Percentiles rank a stretch among this genome's conserved stretches.
phyloP scores from a whole-genome alignment of 352 stramenopile genomes.

The Pythium pyrilobum region DNA sequence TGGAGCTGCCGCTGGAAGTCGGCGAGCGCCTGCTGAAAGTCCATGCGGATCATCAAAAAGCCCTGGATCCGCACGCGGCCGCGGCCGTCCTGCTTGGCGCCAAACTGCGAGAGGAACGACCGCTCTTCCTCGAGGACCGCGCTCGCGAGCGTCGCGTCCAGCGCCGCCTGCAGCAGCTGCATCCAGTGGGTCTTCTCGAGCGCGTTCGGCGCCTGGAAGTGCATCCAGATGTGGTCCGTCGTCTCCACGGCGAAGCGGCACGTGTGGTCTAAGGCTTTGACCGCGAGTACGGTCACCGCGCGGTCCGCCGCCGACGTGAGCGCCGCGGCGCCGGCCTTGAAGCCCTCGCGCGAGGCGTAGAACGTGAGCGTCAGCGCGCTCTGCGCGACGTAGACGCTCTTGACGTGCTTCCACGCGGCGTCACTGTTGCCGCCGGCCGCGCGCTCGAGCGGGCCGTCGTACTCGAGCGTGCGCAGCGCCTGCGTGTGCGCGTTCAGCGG shows the following conservation, averaged over 20 bases:
- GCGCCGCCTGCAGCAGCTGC: slow-evolving; percentile 23
- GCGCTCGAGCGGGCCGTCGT: slow-evolving; percentile 14
- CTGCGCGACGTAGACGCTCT: slow-evolving; percentile 42
- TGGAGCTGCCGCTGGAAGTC: slow-evolving; percentile 12
- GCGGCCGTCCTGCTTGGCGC: too few species aligned
- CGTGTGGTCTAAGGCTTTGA: slow-evolving; percentile 15
- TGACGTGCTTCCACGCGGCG: slow-evolving; percentile 28
- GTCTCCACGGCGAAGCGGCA: slow-evolving; percentile 31
- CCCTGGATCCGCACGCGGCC: slow-evolving; percentile 11
- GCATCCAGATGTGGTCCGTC: slow-evolving; percentile 27
- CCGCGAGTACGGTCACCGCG: slow-evolving; percentile 28
- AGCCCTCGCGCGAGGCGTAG: slow-evolving; percentile 53
- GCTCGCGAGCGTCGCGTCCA: slow-evolving; percentile 22
- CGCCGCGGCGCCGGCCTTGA: slow-evolving; percentile 30
- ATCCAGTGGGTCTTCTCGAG: slow-evolving; percentile 25
- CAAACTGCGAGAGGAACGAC: neutral
- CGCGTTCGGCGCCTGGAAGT: slow-evolving; percentile 21
- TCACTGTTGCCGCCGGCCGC: slow-evolving; percentile 15
- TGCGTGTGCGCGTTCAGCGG: slow-evolving; percentile 12
- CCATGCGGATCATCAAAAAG: slow-evolving; percentile 18
- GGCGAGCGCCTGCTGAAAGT: slow-evolving; percentile 9
- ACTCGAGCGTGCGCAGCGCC: slow-evolving; percentile 12
- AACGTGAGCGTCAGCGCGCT: slow-evolving; percentile 42
- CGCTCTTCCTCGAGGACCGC: slow-evolving; percentile 19
- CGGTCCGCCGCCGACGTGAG: slow-evolving; percentile 12